Evolutionary conservation across 208 protist genomes (phyloP).

Genomic region (Wallacemonas rigidus): DNA sequence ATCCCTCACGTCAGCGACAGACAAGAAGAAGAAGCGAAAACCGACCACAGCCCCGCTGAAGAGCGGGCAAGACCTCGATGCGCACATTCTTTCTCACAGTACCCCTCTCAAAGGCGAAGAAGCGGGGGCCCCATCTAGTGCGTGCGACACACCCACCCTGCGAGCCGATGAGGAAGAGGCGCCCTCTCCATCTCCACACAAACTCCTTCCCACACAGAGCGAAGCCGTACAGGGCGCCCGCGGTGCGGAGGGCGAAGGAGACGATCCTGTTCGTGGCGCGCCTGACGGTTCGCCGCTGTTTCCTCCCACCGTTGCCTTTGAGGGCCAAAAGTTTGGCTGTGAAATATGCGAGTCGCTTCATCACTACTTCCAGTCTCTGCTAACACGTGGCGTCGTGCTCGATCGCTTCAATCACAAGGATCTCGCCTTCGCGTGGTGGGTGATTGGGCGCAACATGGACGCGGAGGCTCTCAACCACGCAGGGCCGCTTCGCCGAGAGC

Average conservation of each 20-base stretch:
- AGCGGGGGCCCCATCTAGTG: neutral
- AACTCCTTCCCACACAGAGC: neutral
- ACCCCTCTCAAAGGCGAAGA: conserved; percentile 6
- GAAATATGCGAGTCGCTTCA: conserved; percentile 58
- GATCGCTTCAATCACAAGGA: conserved; percentile 86
- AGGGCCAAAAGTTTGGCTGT: conserved; percentile 21
- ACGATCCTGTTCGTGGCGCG: no score
- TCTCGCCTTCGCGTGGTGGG: conserved; percentile 83
- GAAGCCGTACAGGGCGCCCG: no score
- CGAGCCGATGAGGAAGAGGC: neutral
- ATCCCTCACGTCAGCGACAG: neutral
- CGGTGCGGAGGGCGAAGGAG: neutral
- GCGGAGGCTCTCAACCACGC: conserved; percentile 45
- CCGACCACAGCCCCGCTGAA: neutral
- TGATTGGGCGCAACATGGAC: conserved; percentile 80
- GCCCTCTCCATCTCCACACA: conserved; percentile 6
- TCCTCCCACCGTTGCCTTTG: neutral
- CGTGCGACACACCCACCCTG: neutral
- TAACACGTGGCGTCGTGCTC: conserved; percentile 75
- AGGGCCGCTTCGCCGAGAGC: conserved; percentile 59
- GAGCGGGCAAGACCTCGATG: conserved; percentile 20
- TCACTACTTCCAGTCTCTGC: conserved; percentile 77
- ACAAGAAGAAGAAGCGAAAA: neutral
- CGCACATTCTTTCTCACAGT: conserved; percentile 24
- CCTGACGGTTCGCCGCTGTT: neutral